Conservation (phyloP, 768 basidiomycete species). For the Hygrocybe coccinea region DNA sequence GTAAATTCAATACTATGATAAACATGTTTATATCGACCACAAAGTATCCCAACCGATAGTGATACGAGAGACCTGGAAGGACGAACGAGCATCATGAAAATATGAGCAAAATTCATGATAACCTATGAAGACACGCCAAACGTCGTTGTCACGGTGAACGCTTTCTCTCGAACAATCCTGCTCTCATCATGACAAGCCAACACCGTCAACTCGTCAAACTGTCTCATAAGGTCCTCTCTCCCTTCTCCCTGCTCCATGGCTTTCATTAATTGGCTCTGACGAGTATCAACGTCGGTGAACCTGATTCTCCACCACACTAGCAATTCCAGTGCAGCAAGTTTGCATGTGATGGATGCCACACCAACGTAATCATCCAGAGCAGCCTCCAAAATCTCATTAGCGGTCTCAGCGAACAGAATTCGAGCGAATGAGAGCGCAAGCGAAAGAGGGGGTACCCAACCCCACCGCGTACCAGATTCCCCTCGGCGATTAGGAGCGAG, state of each 20-base stretch:
- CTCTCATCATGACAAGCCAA: conserved; percentile 6
- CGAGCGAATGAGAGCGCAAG: conserved; percentile 17
- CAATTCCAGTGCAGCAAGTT: conserved; percentile 11
- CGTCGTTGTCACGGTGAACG: neutral
- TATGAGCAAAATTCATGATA: too few species aligned
- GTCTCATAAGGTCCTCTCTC: conserved; percentile 9
- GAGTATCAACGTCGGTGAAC: neutral
- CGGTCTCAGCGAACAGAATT: conserved; percentile 14
- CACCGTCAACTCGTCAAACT: conserved; percentile 13
- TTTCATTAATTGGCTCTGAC: neutral
- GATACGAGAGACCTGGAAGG: too few species aligned
- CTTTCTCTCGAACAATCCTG: conserved; percentile 2
- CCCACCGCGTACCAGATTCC: neutral
- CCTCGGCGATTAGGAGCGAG: neutral
- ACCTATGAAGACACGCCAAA: too few species aligned
- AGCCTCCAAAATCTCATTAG: conserved; percentile 12
- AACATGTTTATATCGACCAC: too few species aligned
- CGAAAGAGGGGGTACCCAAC: conserved; percentile 15
- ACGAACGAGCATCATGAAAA: too few species aligned
- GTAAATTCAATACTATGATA: too few species aligned
- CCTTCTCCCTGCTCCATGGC: conserved; percentile 13
- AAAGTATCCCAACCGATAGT: too few species aligned
- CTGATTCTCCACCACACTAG: conserved; percentile 15
- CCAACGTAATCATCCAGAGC: conserved; percentile 11
- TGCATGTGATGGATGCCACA: conserved; percentile 10